Evolutionary conservation across 176 grass and related monocot genomes (phyloP).

Genomic region (Bolboschoenus planiculmis): DNA sequence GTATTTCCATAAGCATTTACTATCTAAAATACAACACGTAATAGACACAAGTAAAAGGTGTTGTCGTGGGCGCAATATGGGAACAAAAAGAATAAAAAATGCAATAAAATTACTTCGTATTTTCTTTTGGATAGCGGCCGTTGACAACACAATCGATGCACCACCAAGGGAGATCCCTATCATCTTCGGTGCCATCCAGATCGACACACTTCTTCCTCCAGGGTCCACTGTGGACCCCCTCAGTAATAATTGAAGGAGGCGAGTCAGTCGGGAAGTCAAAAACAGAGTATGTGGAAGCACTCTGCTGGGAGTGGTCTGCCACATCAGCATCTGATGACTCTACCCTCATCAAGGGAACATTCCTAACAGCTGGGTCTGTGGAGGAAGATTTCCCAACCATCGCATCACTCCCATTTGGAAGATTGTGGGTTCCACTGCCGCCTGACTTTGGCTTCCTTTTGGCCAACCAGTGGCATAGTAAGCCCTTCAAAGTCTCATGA

Average conservation of each 20-base stretch:
- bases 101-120: constrained; percentile 73
- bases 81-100: constrained; percentile 14
- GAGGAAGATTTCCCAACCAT: constrained; percentile 34
- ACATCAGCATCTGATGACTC: constrained; percentile 54
- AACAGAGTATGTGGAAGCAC: constrained; percentile 40
- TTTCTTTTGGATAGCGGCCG: constrained; percentile 74
- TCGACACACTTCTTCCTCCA: constrained; percentile 94
- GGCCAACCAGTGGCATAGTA: constrained; percentile 64
- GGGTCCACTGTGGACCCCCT: constrained; percentile 73
- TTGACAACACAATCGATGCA: constrained; percentile 65
- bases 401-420: constrained; percentile 51
- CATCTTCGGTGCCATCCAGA: constrained; percentile 84
- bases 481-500: constrained; percentile 84
- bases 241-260: constrained; percentile 81
- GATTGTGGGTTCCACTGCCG: constrained; percentile 24
- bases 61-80: background rate
- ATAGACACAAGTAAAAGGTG: background rate
- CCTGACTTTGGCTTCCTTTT: constrained; percentile 58
- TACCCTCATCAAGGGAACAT: constrained; percentile 39
- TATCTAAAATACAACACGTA: background rate
- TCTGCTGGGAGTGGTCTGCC: constrained; percentile 40
- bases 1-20: background rate
- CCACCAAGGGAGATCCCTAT: constrained; percentile 89
- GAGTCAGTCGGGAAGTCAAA: constrained; percentile 77
- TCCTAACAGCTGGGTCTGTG: constrained; percentile 41